Conservation (phyloP, 2,329 filamentous ascomycete species). For the Xylariaceae sp. region DNA sequence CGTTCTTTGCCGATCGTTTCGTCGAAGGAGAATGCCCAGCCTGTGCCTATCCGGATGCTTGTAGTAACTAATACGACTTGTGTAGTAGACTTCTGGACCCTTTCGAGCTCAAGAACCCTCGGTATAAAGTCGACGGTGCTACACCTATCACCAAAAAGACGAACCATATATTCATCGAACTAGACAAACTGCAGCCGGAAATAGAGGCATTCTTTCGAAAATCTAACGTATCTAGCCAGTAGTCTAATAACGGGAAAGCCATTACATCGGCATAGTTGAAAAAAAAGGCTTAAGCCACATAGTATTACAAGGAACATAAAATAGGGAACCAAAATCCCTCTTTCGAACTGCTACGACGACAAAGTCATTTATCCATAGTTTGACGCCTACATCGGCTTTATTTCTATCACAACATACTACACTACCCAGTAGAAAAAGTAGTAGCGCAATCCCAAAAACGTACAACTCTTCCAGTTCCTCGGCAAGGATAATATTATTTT, state of each 20-base stretch:
- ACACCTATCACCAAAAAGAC: conserved; percentile 12
- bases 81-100: conserved; percentile 13
- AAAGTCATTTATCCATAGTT: conserved; percentile 16
- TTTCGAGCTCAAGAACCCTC: conserved; percentile 13
- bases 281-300: conserved; percentile 12
- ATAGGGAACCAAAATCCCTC: conserved; percentile 14
- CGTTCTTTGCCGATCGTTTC: conserved; percentile 13
- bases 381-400: conserved; percentile 14
- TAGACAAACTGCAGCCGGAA: conserved; percentile 15
- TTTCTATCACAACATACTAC: conserved; percentile 16
- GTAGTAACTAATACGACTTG: conserved; percentile 13
- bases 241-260: conserved; percentile 13
- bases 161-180: conserved; percentile 11
- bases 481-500: conserved; percentile 16
- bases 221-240: conserved; percentile 5
- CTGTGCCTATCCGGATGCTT: conserved; percentile 13
- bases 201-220: conserved; percentile 10
- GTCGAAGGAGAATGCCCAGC: conserved; percentile 14
- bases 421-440: conserved; percentile 16
- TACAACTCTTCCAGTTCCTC: conserved; percentile 16
- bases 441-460: conserved; percentile 15
- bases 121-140: conserved; percentile 11
- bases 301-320: conserved; percentile 14
- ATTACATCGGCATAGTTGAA: conserved; percentile 16
- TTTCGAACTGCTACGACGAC: conserved; percentile 12